Evolutionary conservation across 2,329 filamentous ascomycete species (phyloP).

Genomic region (Fonsecaea erecta): DNA sequence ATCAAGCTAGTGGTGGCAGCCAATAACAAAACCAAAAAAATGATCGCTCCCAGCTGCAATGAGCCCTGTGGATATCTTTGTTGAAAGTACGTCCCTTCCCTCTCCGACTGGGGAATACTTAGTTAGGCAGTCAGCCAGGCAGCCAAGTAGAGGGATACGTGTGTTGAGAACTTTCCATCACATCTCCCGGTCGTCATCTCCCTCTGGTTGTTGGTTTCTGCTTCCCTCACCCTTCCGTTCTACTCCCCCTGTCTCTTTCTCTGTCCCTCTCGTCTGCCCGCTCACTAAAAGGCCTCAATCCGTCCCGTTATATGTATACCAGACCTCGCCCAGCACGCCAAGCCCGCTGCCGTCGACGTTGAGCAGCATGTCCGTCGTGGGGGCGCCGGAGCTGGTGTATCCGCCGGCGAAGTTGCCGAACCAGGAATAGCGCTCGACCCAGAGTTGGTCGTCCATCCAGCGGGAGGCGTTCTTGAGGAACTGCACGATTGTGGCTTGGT

Average conservation of each 20-base stretch:
- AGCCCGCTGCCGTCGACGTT: slow-evolving; percentile 31
- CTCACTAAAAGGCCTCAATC: not conserved
- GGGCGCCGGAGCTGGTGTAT: not conserved
- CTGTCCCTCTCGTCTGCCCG: too few species aligned
- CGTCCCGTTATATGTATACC: slow-evolving; percentile 21
- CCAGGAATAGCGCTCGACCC: slow-evolving; percentile 50
- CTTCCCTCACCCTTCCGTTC: not conserved
- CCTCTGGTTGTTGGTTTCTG: too few species aligned
- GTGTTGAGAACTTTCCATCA: too few species aligned
- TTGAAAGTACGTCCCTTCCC: too few species aligned
- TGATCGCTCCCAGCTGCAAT: too few species aligned
- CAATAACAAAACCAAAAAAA: too few species aligned
- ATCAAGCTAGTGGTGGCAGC: too few species aligned
- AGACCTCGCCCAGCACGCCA: slow-evolving; percentile 22
- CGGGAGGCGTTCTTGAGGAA: slow-evolving; percentile 47
- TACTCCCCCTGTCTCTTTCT: not conserved
- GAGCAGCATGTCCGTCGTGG: slow-evolving; percentile 36
- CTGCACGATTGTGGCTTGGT: slow-evolving; percentile 44
- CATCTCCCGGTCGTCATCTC: too few species aligned
- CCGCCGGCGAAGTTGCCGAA: slow-evolving; percentile 40
- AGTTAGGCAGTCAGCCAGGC: too few species aligned
- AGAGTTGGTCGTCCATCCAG: slow-evolving; percentile 46
- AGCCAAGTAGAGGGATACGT: too few species aligned
- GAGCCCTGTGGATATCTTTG: too few species aligned
- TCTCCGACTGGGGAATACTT: too few species aligned